Percentiles rank a stretch among this genome's conserved stretches.
Conservation (phyloP, 2,329 filamentous ascomycete species). For the Diaporthe eres region DNA sequence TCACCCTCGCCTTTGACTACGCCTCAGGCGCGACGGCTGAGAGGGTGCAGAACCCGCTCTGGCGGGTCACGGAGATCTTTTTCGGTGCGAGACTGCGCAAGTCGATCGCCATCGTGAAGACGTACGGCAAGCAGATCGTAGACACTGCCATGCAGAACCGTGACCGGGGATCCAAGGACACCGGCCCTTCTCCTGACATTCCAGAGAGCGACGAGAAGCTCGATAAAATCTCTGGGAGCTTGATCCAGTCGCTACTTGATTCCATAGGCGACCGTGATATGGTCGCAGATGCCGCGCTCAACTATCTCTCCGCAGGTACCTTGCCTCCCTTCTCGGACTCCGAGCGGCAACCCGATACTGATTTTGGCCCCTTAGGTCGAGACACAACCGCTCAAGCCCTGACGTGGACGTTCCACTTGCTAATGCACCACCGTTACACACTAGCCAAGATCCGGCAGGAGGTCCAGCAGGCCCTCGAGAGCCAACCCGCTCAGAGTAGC, state of each 20-base stretch:
- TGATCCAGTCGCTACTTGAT: constrained; percentile 73
- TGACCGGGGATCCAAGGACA: constrained; percentile 33
- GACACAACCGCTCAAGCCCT: constrained; percentile 76
- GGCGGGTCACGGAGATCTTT: constrained; percentile 71
- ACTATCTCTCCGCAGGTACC: constrained; percentile 73
- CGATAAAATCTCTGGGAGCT: constrained; percentile 63
- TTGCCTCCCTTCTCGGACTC: neutral
- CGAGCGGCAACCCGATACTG: neutral
- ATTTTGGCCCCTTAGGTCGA: constrained; percentile 56
- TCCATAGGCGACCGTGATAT: constrained; percentile 67
- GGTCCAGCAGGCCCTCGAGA: constrained; percentile 49
- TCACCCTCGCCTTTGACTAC: constrained; percentile 73
- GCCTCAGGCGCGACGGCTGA: constrained; percentile 72
- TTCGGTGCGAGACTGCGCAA: constrained; percentile 62
- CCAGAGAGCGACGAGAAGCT: constrained; percentile 48
- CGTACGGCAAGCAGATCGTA: constrained; percentile 71
- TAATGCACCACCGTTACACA: constrained; percentile 65
- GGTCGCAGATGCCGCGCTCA: constrained; percentile 75
- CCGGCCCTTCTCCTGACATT: neutral
- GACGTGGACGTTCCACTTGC: constrained; percentile 74
- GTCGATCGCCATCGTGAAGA: constrained; percentile 65
- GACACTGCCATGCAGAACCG: constrained; percentile 64
- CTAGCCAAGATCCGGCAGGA: constrained; percentile 60
- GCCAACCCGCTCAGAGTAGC: constrained; percentile 40
- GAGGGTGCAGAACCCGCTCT: constrained; percentile 77